Evolutionary conservation across 2,329 filamentous ascomycete genomes (phyloP).

Genomic region (Pestalotiopsis sp.): DNA sequence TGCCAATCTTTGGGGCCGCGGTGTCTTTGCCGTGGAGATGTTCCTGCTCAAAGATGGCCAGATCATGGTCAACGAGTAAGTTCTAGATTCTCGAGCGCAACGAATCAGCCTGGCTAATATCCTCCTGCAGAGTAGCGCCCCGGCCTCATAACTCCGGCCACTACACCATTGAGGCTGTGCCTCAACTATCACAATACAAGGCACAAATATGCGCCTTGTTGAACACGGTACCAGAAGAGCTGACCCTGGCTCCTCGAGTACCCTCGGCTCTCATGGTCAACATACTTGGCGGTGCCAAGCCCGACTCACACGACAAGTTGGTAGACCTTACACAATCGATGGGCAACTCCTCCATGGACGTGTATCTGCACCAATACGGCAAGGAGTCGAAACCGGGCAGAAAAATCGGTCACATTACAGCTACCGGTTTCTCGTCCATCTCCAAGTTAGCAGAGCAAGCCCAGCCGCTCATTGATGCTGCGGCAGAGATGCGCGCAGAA

Average conservation of each 20-base stretch:
- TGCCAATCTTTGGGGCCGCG: slow-evolving; percentile 78
- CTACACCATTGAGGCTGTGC: slow-evolving; percentile 90
- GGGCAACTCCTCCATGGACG: slow-evolving; percentile 46
- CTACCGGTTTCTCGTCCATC: slow-evolving; percentile 68
- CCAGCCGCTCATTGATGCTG: slow-evolving; percentile 67
- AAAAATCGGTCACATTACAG: slow-evolving; percentile 93
- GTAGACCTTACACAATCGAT: slow-evolving; percentile 45
- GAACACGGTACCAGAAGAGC: slow-evolving; percentile 56
- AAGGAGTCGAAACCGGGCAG: slow-evolving; percentile 84
- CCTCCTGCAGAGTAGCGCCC: slow-evolving; percentile 22
- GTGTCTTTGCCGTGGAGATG: slow-evolving; percentile 96
- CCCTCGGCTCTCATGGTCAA: slow-evolving; percentile 75
- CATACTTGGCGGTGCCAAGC: slow-evolving; percentile 68
- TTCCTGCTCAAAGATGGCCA: slow-evolving; percentile 76
- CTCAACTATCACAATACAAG: slow-evolving; percentile 85
- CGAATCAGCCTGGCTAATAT: neutral
- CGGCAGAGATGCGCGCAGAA: slow-evolving; percentile 59
- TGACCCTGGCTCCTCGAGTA: slow-evolving; percentile 58
- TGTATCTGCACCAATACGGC: slow-evolving; percentile 83
- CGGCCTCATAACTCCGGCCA: slow-evolving; percentile 83
- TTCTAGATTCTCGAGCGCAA: neutral
- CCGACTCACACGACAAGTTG: slow-evolving; percentile 60
- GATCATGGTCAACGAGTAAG: slow-evolving; percentile 74
- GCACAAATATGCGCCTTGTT: slow-evolving; percentile 86
- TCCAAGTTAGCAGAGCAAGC: slow-evolving; percentile 60